Conservation (phyloP, 495 filamentous ascomycete genomes). For the Neurospora africana region DNA sequence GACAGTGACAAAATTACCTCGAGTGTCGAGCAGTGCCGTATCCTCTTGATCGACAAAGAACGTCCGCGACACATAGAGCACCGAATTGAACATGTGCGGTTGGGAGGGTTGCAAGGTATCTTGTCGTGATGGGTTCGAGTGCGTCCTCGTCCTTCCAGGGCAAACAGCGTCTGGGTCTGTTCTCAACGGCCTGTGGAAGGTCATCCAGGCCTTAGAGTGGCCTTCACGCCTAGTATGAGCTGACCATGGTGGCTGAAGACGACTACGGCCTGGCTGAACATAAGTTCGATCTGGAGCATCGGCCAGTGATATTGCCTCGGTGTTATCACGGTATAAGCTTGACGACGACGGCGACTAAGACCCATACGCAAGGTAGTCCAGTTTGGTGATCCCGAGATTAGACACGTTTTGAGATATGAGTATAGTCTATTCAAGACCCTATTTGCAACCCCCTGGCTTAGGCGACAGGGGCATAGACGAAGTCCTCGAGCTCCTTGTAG, state of each 20-base stretch:
- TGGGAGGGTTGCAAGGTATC: background rate
- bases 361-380: background rate
- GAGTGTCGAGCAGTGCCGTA: background rate
- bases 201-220: too few relatives aligned
- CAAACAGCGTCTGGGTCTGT: background rate
- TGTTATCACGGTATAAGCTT: background rate
- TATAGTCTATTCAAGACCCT: conserved; percentile 7
- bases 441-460: background rate
- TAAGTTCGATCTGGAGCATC: background rate
- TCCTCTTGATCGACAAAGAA: background rate
- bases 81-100: background rate
- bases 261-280: background rate
- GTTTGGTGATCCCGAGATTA: background rate
- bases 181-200: background rate
- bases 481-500: conserved; percentile 67
- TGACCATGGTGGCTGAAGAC: background rate
- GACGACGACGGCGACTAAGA: background rate
- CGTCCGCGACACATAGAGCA: background rate
- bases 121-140: background rate
- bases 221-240: background rate
- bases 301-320: background rate
- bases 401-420: background rate
- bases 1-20: background rate
- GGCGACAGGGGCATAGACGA: conserved; percentile 31
- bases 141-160: too few relatives aligned